Base-by-base conservation (phyloP, 305 asterid genomes). In the Caryopteris hybrid region DNA sequence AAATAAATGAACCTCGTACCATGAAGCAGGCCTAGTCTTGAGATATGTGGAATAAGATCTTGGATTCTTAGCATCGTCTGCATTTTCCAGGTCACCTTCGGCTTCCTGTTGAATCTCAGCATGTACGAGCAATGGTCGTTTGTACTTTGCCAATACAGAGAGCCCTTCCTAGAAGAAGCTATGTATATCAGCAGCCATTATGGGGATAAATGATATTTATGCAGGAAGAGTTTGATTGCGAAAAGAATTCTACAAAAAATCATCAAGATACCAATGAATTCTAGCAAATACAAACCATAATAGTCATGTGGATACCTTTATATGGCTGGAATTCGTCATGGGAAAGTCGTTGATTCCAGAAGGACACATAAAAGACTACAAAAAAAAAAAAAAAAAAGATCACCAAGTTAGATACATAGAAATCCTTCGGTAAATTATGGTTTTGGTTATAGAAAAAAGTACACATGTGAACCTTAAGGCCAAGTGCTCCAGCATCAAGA, bases 291-390 rank as follows among this genome's bases (percentile, higher is more conserved):
- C 22, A 29, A 25, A 54, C 21, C 17, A 48, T 64, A 43, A 56
- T 27, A 21, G 38, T 10, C 3, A 11, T 22, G 39, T 23, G n/a
- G 38, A 38, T 82, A 93, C 97, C 99, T 89, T 89, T 71, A 94
- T 89, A 68, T 94, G 98, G 80, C 85, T 82, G 55, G 85, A 48
- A 77, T 85, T 86, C 8, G 98, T 91, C 99, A 94, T 91, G 43
- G 98, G 99, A 62, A 94, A 94, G 85, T 94, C 98, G 33, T 89
- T 83, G 81, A 89, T 94, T 58, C 99, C 99, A 0, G 99, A 94
- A 48, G 96, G 97, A 67, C 93, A 84, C 99, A 94, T 94, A 84
- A 94, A 91, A 69, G 99, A 94, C 99, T 94, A 70, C n/a, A n/a
- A n/a, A n/a, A n/a, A n/a, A n/a, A n/a, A n/a, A 80, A 70, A 11